These are phyloP conservation scores for Ophiocordyceps polyrhachis-furcata DNA, from an alignment of 2,329 filamentous ascomycete genomes.

Conservation along the genomic window DNA sequence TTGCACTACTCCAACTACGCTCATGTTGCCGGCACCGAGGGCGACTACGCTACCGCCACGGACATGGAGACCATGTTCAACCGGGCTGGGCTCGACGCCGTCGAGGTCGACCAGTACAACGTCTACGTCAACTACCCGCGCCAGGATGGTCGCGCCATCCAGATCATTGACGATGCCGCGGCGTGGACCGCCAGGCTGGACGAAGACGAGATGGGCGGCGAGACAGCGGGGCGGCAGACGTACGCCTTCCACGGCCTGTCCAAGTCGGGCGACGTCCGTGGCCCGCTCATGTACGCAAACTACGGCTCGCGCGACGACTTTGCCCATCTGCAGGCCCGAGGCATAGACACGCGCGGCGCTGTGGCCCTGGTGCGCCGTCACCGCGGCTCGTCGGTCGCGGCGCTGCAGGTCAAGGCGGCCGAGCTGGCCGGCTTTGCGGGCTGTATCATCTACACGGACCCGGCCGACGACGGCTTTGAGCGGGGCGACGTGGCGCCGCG, in stretches of 20 bases:
- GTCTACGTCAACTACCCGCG: slow-evolving; percentile 89
- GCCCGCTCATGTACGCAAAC: slow-evolving; percentile 80
- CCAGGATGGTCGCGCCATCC: slow-evolving; percentile 56
- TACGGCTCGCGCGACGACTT: slow-evolving; percentile 80
- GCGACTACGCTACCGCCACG: slow-evolving; percentile 69
- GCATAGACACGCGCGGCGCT: slow-evolving; percentile 56
- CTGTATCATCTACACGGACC: slow-evolving; percentile 85
- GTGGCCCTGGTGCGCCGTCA: slow-evolving; percentile 73
- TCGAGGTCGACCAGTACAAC: slow-evolving; percentile 59
- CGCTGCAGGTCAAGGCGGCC: slow-evolving; percentile 76
- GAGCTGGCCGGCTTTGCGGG: slow-evolving; percentile 72
- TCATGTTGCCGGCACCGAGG: slow-evolving; percentile 86
- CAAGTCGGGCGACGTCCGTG: slow-evolving; percentile 67
- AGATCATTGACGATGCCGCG: slow-evolving; percentile 54
- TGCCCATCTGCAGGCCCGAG: slow-evolving; percentile 47
- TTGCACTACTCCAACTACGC: slow-evolving; percentile 66
- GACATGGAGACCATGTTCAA: slow-evolving; percentile 67
- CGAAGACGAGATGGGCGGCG: slow-evolving; percentile 50
- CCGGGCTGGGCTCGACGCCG: slow-evolving; percentile 53
- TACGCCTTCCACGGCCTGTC: slow-evolving; percentile 78
- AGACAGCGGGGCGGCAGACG: slow-evolving; percentile 47
- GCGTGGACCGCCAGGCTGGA: slow-evolving; percentile 70
- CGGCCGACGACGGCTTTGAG: slow-evolving; percentile 62
- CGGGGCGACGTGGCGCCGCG: slow-evolving; percentile 56
- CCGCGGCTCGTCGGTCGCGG: slow-evolving; percentile 52